A percentile compares a stretch with the other conserved stretches of the same genome.
Evolutionary conservation across 148 eudicot genomes (phyloP).

Genomic region (Gaultheria prostrata): DNA sequence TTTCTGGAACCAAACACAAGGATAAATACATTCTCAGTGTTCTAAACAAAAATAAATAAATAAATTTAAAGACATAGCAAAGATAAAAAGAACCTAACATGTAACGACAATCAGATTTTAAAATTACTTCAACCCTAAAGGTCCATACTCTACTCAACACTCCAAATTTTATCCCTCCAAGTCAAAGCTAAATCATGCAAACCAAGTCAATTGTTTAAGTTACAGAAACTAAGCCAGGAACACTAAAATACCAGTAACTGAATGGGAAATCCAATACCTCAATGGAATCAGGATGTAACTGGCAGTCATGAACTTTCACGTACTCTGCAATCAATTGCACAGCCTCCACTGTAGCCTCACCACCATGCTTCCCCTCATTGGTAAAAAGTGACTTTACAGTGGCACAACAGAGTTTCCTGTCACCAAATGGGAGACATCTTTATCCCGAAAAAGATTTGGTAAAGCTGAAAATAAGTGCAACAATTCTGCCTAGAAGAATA

Average conservation of each 20-base stretch:
- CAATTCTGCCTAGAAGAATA: background rate
- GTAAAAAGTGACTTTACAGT: conserved; percentile 69
- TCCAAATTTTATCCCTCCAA: background rate
- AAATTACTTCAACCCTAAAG: background rate
- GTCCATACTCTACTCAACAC: background rate
- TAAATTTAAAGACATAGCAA: background rate
- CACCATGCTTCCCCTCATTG: conserved; percentile 89
- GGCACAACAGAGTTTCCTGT: conserved; percentile 65
- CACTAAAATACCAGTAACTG: background rate
- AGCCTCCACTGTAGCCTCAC: conserved; percentile 83
- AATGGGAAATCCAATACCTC: conserved; percentile 40
- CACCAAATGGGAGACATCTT: conserved; percentile 14
- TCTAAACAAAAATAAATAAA: background rate
- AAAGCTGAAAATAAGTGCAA: background rate
- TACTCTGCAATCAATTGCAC: conserved; percentile 68
- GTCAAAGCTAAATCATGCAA: conserved; percentile 9
- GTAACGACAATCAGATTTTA: background rate
- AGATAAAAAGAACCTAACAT: background rate
- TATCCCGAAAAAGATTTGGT: background rate
- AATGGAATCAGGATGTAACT: conserved; percentile 77
- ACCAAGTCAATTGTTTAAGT: background rate
- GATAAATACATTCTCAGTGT: background rate
- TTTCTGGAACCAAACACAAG: background rate
- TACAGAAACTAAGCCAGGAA: background rate
- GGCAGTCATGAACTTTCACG: conserved; percentile 74